A percentile compares a stretch with the other conserved stretches of the same genome.
Conservation (phyloP, 805 yeast genomes). For the Candida taoyuanica region DNA sequence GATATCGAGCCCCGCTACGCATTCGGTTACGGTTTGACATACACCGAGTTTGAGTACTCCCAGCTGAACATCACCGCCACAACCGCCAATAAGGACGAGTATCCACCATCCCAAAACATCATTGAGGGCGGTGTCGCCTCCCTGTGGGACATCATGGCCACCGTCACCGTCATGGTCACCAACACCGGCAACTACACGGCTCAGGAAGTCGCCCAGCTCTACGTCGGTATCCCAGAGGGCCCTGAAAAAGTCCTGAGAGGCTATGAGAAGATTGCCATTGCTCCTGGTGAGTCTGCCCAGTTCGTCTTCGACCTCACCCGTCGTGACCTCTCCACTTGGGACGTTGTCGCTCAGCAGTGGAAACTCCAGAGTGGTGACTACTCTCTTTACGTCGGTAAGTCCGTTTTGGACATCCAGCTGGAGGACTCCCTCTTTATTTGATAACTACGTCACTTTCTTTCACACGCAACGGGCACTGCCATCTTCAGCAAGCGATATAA, state of each 20-base stretch:
- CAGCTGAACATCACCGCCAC: constrained; percentile 30
- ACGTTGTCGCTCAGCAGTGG: constrained; percentile 8
- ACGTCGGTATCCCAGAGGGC: constrained; percentile 41
- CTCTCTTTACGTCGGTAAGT: constrained; percentile 39
- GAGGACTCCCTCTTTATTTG: constrained; percentile 6
- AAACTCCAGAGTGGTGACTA: constrained; percentile 25
- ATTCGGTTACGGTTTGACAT: constrained; percentile 57
- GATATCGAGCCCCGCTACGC: constrained; percentile 49
- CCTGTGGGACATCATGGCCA: constrained; percentile 8
- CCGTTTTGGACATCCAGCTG: constrained; percentile 10
- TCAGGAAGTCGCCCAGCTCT: constrained; percentile 47
- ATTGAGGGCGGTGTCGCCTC: constrained; percentile 9
- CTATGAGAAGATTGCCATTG: constrained; percentile 40
- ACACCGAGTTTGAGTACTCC: constrained; percentile 35
- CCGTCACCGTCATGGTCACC: constrained; percentile 4
- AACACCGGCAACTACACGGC: constrained; percentile 38
- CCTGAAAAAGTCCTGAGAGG: constrained; percentile 44
- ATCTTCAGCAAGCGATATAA: background rate
- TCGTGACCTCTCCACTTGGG: constrained; percentile 10
- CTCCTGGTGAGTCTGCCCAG: constrained; percentile 36
- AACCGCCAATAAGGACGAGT: constrained; percentile 14
- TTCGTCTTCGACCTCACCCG: constrained; percentile 10
- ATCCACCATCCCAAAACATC: constrained; percentile 3
- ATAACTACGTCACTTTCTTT: background rate
- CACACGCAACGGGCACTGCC: background rate